These are phyloP conservation scores for Diophrys appendiculata DNA, from an alignment of 73 alveolate species.

Conservation along the genomic window DNA sequence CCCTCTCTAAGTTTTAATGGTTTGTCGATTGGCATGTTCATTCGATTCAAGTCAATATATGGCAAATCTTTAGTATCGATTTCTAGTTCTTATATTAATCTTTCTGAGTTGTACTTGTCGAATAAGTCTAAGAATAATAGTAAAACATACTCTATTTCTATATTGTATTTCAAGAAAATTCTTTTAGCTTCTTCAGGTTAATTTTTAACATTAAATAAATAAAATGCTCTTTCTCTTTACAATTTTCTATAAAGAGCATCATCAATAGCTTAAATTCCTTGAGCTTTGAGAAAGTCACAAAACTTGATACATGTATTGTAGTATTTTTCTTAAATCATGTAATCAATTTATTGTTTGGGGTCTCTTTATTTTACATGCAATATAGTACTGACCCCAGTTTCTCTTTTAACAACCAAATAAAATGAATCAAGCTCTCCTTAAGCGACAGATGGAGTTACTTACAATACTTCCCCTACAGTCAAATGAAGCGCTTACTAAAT, in stretches of 20 bases:
- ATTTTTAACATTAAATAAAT: constrained; percentile 29
- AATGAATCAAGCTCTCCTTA: too few species aligned
- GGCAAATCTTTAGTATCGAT: constrained; percentile 45
- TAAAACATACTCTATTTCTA: constrained; percentile 12
- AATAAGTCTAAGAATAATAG: constrained; percentile 34
- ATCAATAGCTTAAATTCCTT: too few species aligned
- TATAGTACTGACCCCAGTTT: neutral
- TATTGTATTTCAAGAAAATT: constrained; percentile 40
- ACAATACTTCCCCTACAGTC: too few species aligned
- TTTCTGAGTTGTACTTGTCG: constrained; percentile 10
- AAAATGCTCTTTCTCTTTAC: constrained; percentile 46
- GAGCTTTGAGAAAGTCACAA: neutral
- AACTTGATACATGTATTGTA: neutral
- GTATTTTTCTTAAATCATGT: neutral
- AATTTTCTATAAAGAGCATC: constrained; percentile 7
- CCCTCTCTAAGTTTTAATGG: neutral
- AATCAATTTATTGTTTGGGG: neutral
- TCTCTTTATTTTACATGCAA: neutral
- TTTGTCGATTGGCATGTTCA: neutral
- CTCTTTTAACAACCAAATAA: too few species aligned
- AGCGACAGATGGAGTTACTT: too few species aligned
- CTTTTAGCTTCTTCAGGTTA: constrained; percentile 21
- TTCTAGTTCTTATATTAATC: constrained; percentile 19
- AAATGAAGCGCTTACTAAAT: too few species aligned
- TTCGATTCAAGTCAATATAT: constrained; percentile 7